phyloP scores from a whole-genome alignment of 768 basidiomycete genomes.

The Russula emetica region DNA sequence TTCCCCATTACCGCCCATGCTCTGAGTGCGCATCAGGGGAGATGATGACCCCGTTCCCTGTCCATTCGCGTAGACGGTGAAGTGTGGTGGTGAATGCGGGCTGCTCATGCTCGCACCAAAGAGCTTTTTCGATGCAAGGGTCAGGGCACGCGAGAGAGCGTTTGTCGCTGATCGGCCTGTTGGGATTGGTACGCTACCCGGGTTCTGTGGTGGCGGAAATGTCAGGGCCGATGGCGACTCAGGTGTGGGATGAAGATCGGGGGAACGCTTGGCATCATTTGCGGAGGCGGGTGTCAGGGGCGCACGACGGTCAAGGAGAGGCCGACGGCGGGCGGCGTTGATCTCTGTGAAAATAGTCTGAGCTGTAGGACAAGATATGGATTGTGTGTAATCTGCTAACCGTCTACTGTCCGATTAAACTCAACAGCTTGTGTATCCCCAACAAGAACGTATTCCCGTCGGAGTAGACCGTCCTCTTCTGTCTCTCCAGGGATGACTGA shows the following conservation, averaged over 20 bases:
- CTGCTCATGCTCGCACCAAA: conserved; percentile 54
- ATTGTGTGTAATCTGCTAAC: conserved; percentile 40
- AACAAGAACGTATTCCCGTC: conserved; percentile 90
- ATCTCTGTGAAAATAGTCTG: conserved; percentile 49
- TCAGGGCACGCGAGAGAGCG: conserved; percentile 75
- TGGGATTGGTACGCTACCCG: conserved; percentile 52
- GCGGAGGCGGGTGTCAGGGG: conserved; percentile 42
- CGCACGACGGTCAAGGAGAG: conserved; percentile 52
- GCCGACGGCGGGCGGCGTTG: conserved; percentile 52
- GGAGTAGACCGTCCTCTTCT: conserved; percentile 74
- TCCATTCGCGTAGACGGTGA: conserved; percentile 35
- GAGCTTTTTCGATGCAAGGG: conserved; percentile 74
- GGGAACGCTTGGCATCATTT: conserved; percentile 43
- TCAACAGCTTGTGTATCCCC: conserved; percentile 88
- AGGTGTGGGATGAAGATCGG: conserved; percentile 34
- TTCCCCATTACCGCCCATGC: conserved; percentile 35
- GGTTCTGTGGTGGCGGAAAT: conserved; percentile 62
- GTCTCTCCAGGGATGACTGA: conserved; percentile 79
- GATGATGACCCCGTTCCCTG: conserved; percentile 17
- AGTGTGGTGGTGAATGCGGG: conserved; percentile 33
- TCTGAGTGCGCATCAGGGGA: conserved; percentile 37
- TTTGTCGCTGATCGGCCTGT: conserved; percentile 65
- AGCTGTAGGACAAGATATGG: conserved; percentile 5
- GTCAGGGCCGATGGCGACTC: conserved; percentile 37
- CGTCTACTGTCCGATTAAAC: conserved; percentile 88